Percentiles rank a stretch among this genome's conserved stretches.
Conservation (phyloP, 2,329 filamentous ascomycete species). For the Colletotrichum cuscutae region DNA sequence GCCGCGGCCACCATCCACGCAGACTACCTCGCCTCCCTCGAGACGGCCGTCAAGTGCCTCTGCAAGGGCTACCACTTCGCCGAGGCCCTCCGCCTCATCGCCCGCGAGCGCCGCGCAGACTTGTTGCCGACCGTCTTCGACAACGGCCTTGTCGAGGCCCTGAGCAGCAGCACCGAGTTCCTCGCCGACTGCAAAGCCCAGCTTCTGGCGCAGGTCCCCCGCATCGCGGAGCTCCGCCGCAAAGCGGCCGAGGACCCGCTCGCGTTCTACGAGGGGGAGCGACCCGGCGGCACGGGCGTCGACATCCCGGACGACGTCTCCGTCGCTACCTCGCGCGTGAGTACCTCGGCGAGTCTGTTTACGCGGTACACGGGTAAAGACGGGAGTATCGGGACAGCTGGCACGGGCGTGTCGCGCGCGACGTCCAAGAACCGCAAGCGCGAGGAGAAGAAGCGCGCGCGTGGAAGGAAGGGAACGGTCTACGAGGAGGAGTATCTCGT, state of each 20-base stretch:
- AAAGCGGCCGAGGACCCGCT: conserved; percentile 88
- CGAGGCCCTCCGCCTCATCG: conserved; percentile 84
- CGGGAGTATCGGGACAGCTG: conserved; percentile 72
- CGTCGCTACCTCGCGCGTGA: conserved; percentile 85
- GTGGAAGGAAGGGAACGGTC: conserved; percentile 95
- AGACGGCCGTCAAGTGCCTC: conserved; percentile 77
- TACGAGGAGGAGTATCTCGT: conserved; percentile 99
- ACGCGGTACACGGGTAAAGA: conserved; percentile 86
- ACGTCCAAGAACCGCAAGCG: conserved; percentile 88
- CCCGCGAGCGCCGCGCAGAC: conserved; percentile 66
- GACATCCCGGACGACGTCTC: conserved; percentile 94
- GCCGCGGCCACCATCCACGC: conserved; percentile 82
- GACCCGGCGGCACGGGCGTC: conserved; percentile 60
- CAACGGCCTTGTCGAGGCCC: conserved; percentile 80
- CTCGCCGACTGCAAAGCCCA: conserved; percentile 93
- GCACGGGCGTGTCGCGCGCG: conserved; percentile 78
- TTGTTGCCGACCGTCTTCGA: conserved; percentile 80
- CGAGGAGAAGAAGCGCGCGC: conserved; percentile 94
- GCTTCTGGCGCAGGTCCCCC: conserved; percentile 84
- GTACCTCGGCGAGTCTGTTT: conserved; percentile 88
- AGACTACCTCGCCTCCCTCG: conserved; percentile 81
- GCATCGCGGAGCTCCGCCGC: conserved; percentile 81
- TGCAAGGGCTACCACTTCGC: conserved; percentile 90
- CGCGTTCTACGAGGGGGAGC: conserved; percentile 86
- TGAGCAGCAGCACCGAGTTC: conserved; percentile 86